Percentiles rank a stretch among this genome's conserved stretches.
These are phyloP conservation scores for Fomitopsis pulvina DNA, from an alignment of 768 basidiomycete genomes.

Conservation along the genomic window DNA sequence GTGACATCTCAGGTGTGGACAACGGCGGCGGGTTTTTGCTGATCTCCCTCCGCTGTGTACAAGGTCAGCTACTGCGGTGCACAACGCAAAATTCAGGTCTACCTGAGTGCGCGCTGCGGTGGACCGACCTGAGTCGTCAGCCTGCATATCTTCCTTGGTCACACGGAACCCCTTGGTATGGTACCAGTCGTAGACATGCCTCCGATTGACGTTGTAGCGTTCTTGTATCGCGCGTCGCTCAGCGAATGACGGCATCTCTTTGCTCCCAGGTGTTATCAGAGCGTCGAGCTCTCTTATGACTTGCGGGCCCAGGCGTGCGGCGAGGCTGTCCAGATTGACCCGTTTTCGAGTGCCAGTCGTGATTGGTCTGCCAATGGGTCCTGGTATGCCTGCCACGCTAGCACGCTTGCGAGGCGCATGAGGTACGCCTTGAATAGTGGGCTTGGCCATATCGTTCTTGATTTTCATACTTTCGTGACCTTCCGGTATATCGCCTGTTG, in stretches of 20 bases:
- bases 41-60: background rate
- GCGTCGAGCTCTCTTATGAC: slow-evolving; percentile 68
- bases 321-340: slow-evolving; percentile 66
- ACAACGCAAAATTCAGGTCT: background rate
- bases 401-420: background rate
- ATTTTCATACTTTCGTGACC: no score
- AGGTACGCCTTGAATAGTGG: background rate
- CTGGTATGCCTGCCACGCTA: background rate
- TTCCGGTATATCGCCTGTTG: no score
- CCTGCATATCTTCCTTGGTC: slow-evolving; percentile 20
- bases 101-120: slow-evolving; percentile 13
- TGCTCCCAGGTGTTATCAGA: slow-evolving; percentile 58
- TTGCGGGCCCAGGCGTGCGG: slow-evolving; percentile 57
- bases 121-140: slow-evolving; percentile 8
- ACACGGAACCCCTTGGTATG: slow-evolving; percentile 44
- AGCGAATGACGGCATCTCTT: slow-evolving; percentile 70
- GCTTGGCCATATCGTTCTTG: background rate
- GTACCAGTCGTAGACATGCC: slow-evolving; percentile 78
- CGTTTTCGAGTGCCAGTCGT: slow-evolving; percentile 24
- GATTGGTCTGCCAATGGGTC: background rate
- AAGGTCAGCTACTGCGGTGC: background rate
- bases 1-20: background rate
- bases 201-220: slow-evolving; percentile 60
- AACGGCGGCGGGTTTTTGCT: background rate
- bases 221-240: slow-evolving; percentile 66